These are phyloP conservation scores for Nemania bipapillata DNA, from an alignment of 2,329 filamentous ascomycete genomes.

Conservation along the genomic window DNA sequence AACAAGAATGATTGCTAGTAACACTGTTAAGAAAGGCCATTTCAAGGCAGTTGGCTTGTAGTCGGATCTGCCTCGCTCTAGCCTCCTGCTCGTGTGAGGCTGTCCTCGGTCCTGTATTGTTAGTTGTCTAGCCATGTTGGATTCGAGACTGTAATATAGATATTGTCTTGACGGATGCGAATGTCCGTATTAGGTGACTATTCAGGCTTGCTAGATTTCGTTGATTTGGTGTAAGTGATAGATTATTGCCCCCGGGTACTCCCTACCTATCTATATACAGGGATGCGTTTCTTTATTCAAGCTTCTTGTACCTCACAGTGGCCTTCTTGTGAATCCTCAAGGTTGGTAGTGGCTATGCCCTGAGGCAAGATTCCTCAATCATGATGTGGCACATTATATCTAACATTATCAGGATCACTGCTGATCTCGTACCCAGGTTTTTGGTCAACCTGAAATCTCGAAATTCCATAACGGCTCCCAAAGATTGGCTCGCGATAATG, in stretches of 20 bases:
- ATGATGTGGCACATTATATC: neutral
- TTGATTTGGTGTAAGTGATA: no score
- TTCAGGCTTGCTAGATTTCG: no score
- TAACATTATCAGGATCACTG: neutral
- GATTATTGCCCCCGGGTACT: no score
- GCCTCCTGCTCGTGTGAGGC: neutral
- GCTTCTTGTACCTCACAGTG: no score
- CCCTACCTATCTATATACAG: no score
- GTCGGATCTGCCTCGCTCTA: slow-evolving; percentile 9
- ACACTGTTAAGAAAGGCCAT: neutral
- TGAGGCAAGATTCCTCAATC: neutral
- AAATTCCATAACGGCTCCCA: neutral
- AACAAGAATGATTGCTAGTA: neutral
- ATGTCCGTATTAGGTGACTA: no score
- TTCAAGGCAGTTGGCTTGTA: neutral
- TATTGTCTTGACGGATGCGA: no score
- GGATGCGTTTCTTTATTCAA: no score
- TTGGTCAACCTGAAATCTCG: neutral
- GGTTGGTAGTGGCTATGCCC: no score
- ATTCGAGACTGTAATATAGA: neutral
- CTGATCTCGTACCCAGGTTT: neutral
- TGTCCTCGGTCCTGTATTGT: neutral
- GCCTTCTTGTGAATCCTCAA: no score
- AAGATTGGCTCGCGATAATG: neutral
- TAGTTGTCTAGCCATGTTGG: neutral